These are phyloP conservation scores for Remersonia thermophila DNA, from an alignment of 2,329 filamentous ascomycete genomes.

Conservation along the genomic window DNA sequence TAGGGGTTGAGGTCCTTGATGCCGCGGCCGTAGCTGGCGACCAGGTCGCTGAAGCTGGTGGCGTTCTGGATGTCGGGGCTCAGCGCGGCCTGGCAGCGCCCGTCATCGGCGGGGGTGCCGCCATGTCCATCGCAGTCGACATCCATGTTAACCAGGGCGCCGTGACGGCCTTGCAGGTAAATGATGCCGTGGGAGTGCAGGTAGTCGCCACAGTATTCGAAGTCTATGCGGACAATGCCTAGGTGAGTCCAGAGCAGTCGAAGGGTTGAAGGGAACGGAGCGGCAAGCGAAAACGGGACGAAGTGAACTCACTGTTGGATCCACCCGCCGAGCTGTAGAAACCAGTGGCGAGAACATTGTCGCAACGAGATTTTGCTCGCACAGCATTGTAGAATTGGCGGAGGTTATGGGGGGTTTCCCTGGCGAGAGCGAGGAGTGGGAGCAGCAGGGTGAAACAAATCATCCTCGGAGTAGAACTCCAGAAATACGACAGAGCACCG, in stretches of 20 bases:
- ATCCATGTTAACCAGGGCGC: constrained; percentile 39
- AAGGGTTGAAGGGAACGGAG: not conserved
- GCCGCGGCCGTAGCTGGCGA: constrained; percentile 25
- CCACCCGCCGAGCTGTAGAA: constrained; percentile 22
- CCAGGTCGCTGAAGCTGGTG: constrained; percentile 31
- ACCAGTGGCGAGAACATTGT: constrained; percentile 20
- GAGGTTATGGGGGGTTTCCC: constrained; percentile 18
- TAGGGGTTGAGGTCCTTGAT: constrained; percentile 36
- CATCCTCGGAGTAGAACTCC: no score
- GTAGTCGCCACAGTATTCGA: constrained; percentile 33
- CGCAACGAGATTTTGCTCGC: constrained; percentile 20
- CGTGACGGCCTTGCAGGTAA: constrained; percentile 30
- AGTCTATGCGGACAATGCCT: constrained; percentile 10
- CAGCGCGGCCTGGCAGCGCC: constrained; percentile 27
- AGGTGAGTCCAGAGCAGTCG: no score
- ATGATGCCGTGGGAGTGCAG: constrained; percentile 24
- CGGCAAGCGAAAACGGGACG: no score
- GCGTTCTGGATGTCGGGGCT: constrained; percentile 28
- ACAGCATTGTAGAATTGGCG: constrained; percentile 22
- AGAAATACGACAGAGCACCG: no score
- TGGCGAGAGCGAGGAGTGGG: constrained; percentile 3
- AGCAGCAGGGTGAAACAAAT: not conserved
- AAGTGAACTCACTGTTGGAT: constrained; percentile 15
- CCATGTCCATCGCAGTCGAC: constrained; percentile 45
- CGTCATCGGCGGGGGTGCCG: constrained; percentile 25